Evolutionary conservation across 371 early-diverging fungal species (phyloP), one percentile per base, ranked within the genome.

Genomic region (Mortierella sp.): DNA sequence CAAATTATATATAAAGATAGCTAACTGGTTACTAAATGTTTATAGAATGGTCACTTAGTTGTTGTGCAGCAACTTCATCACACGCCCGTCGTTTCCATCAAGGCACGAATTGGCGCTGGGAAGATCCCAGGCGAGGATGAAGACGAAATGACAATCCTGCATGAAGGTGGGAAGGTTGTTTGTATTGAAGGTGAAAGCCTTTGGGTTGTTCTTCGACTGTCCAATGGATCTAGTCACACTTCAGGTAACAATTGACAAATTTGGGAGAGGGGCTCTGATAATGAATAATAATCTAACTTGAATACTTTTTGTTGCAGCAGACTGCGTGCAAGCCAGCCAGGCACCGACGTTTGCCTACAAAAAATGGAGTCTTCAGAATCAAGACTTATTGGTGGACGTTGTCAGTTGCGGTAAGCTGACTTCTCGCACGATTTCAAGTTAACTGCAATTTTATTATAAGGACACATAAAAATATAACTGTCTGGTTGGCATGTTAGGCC

Each of bases 151-250:
- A 89, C 90, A 0, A 85, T 91, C 10, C 51, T 91, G 16, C 89
- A 89, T 62, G 75, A 86, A 52, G 85, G 83, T 20, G 88, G 88
- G 28, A 81, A 78, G 8, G 88, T 89, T 9, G 88, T 91, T 5
- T 88, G 88, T 51, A 89, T 91, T 37, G 89, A 89, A 30, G 91
- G 91, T 10, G 90, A 91, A 30, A 89, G 88, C 65, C 72, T 91
- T 5, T 91, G 91, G 91, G 87, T 88, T 75, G 90, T 87, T 18
- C 74, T 91, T 16, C 75, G 90, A 8, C 86, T 89, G 16, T 91
- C 88, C 39, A 88, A 85, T 54, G 72, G 80, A 3, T 65, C 75
- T 0, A 68, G 68, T 24, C 75, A 72, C 16, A 20, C 57, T 12
- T 55, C 72, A 47, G 68, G 75, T 72, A 72, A 22, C 4, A 5